Evolutionary conservation across 108 stramenopile species (phyloP), one percentile per base, ranked within the genome.

Genomic region (Cylindrotheca closterium): DNA sequence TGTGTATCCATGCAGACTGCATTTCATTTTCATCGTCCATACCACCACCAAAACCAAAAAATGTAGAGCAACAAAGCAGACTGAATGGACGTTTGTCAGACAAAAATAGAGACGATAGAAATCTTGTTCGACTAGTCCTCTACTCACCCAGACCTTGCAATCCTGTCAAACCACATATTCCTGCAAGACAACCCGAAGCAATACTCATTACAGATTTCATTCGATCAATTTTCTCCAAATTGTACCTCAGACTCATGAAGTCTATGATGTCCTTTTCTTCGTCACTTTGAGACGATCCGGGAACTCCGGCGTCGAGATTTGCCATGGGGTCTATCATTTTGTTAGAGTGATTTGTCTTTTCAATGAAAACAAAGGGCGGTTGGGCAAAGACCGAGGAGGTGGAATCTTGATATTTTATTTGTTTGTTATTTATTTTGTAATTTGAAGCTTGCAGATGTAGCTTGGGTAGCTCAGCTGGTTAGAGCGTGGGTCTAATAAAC

Each of bases 151-250:
- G 62, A 37, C 93, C 93, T 60, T 80, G 64, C 65, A 81, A 60
- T 18, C 87, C 86, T 1, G 87, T 91, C 47, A 89, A 65, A 8
- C 93, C 93, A 49, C 70, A 76, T 52, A 94, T 85, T 34, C 93
- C 93, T 19, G 93, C 86, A 48, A 85, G 77, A 63, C 93, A 94
- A 2, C 93, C 89, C 32, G 87, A 79, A 2, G 76, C 82, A 50
- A 91, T 94, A 2, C 86, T 82, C 89, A 94, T 91, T 37, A 91
- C 88, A 15, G 89, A 89, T 63, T 86, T 79, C 18, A 86, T 79
- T 33, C 73, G 74, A 66, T 94, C 93, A 56, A 91, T 87, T 49
- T 82, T 78, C 33, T 79, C 71, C 51, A 87, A 47, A 63, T 94
- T 94, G 37, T 66, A 65, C 28, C 60, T 62, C 47, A 80, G 76